Base-by-base conservation (phyloP, 2,329 filamentous ascomycete species). In the Aspergillus puulaauensis region DNA sequence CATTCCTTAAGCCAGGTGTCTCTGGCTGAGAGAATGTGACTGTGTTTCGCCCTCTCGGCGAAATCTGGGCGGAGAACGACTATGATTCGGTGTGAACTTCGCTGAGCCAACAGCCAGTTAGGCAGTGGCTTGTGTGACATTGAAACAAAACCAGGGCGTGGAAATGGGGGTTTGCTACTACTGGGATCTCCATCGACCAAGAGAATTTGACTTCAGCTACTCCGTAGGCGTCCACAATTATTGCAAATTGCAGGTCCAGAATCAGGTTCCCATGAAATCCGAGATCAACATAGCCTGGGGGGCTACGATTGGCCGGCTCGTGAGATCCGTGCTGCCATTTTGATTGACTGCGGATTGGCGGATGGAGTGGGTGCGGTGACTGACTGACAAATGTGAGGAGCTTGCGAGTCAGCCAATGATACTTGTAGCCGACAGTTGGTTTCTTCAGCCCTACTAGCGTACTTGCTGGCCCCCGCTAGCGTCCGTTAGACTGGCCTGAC, bases 381-480 rank as follows among this genome's bases (percentile, higher is more conserved):
- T 37, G 35, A n/a, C 35, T 37, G 12, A 37, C 27, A 31, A 52
- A 33, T 33, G 9, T 9, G 39, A 24, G 39, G 49, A 15, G 50
- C 40, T 44, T 33, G 43, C 43, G 35, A 48, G 35, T n/a, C 23
- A 27, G n/a, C 52, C 52, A 54, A 48, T 54, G 2, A 52, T n/a
- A n/a, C 19, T n/a, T 5, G n/a, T 8, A 21, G 8, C 15, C n/a
- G n/a, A 24, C 19, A 43, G 43, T 47, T 54, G 44, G 52, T 31
- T 54, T 35, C 52, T 54, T 54, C 52, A 54, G 52, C 52, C 52
- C 52, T 54, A 54, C 52, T 54, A 17, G 33, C 35, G 31, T 48
- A 43, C 52, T 54, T 23, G 23, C 35, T 33, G 51, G 27, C 33
- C 33, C 35, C 52, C 52, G 52, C 44, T 54, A 54, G 52, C 23